Evolutionary conservation across 192 early-diverging fungal genomes (phyloP), one percentile per base, ranked within the genome.

Genomic region (Globomyces pollinis-pini): DNA sequence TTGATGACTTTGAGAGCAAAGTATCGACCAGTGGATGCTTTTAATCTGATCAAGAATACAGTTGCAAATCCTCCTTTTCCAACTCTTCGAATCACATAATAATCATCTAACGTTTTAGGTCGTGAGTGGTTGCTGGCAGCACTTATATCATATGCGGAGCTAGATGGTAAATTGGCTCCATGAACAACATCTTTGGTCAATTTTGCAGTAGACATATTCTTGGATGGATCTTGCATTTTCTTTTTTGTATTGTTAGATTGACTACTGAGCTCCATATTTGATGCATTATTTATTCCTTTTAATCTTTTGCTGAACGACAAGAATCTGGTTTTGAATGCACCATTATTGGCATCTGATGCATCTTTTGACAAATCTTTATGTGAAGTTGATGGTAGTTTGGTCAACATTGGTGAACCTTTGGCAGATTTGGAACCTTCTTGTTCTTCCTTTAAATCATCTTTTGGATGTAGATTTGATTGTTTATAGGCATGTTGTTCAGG

Each of bases 1-100:
- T 73, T 81, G 58, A 81, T 80, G 24, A 68, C 75, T 43, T 81
- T 81, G 26, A 81, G 62, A 1, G 79, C 79, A 63, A 62, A 81
- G 67, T 77, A 80, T 50, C 72, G 50, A 26, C 79, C 79, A 4
- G 72, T 75, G 23, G 63, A 62, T 9, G 59, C 58, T 59, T 74
- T 73, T 35, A 74, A 33, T 1, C 77, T 57, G 26, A 79, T 69
- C 36, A 76, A 51, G 50, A 74, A 76, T 30, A 79, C 77, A 29
- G 61, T 79, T 6, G 73, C 77, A 63, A 79, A 79, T 11, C 73
- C 73, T 43, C 77, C 77, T 59, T 79, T 79, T 18, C 77, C 77
- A 31, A 74, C 77, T 30, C 68, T 56, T 13, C 65, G 39, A 21
- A 79, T 64, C 23, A 79, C 52, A 50, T 73, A 61, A 57, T 75